These are phyloP conservation scores for Nadsonia starkeyi-henricii DNA, from an alignment of 1,139 yeast species.

Conservation along the genomic window DNA sequence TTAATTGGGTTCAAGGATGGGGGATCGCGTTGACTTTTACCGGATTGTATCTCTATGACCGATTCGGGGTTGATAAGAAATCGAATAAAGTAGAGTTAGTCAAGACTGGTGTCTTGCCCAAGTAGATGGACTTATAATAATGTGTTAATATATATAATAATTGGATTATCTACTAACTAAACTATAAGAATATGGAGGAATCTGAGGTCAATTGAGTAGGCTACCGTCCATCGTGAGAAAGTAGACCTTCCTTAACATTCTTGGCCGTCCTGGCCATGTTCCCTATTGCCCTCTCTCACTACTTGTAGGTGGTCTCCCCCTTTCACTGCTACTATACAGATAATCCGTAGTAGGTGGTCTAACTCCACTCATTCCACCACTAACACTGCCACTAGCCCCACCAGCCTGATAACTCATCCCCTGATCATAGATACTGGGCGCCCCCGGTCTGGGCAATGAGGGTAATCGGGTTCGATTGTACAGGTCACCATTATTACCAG, in stretches of 20 bases:
- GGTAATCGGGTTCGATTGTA: not conserved
- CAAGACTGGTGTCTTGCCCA: not conserved
- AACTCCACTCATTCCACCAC: too few species aligned
- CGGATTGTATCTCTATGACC: slow-evolving; percentile 48
- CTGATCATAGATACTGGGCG: not conserved
- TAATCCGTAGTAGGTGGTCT: not conserved
- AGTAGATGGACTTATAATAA: not conserved
- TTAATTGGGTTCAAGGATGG: slow-evolving; percentile 40
- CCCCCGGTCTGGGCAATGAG: not conserved
- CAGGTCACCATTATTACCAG: not conserved
- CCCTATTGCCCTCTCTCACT: not conserved
- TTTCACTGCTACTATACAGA: not conserved
- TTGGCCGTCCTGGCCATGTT: too few species aligned
- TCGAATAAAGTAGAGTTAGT: not conserved
- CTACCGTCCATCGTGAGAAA: too few species aligned
- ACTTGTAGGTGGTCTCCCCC: not conserved
- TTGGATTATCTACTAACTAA: too few species aligned
- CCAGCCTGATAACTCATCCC: not conserved
- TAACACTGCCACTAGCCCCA: not conserved
- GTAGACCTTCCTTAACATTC: too few species aligned
- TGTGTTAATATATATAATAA: too few species aligned
- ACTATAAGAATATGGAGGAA: too few species aligned
- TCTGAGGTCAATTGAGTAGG: too few species aligned
- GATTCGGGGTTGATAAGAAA: slow-evolving; percentile 43
- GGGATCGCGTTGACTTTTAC: slow-evolving; percentile 64